A percentile compares a stretch with the other conserved stretches of the same genome.
phyloP scores from a whole-genome alignment of 1,139 yeast species.

The Saccharomyces pastorianus region DNA sequence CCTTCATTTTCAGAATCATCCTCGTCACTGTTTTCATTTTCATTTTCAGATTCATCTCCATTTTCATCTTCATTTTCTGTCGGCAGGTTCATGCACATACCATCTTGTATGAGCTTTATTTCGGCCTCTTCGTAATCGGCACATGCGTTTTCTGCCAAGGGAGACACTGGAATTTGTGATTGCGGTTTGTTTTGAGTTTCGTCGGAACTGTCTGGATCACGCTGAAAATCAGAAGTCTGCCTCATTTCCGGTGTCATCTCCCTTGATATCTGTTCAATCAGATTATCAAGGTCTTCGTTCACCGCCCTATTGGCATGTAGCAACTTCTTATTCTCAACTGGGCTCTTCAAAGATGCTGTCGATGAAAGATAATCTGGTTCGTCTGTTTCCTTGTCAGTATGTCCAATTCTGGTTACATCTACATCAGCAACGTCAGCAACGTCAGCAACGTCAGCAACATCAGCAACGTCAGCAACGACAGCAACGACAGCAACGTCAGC shows the following conservation, averaged over 20 bases:
- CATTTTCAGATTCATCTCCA: no score
- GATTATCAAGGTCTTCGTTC: slow-evolving; percentile 25
- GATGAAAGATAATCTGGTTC: neutral
- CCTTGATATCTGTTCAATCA: slow-evolving; percentile 28
- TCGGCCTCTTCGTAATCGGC: neutral
- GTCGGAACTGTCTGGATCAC: slow-evolving; percentile 1
- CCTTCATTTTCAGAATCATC: slow-evolving; percentile 8
- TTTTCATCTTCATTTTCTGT: neutral
- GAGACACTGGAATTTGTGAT: neutral
- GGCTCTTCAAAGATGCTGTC: neutral
- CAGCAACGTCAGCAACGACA: no score
- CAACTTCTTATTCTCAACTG: neutral
- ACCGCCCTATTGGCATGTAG: slow-evolving; percentile 12
- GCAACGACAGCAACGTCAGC: no score
- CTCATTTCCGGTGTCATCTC: slow-evolving; percentile 25
- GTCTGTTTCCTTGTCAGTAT: neutral
- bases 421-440: no score
- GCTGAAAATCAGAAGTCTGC: slow-evolving; percentile 3
- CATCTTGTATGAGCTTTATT: neutral
- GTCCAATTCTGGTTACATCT: neutral
- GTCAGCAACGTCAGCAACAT: no score
- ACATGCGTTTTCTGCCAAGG: neutral
- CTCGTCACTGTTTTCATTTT: slow-evolving; percentile 6
- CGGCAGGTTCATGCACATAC: neutral
- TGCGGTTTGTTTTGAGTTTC: slow-evolving; percentile 2